Evolutionary conservation across 148 eudicot species (phyloP), one percentile per base, ranked within the genome.

Genomic region (Rhododendron mucronatum): DNA sequence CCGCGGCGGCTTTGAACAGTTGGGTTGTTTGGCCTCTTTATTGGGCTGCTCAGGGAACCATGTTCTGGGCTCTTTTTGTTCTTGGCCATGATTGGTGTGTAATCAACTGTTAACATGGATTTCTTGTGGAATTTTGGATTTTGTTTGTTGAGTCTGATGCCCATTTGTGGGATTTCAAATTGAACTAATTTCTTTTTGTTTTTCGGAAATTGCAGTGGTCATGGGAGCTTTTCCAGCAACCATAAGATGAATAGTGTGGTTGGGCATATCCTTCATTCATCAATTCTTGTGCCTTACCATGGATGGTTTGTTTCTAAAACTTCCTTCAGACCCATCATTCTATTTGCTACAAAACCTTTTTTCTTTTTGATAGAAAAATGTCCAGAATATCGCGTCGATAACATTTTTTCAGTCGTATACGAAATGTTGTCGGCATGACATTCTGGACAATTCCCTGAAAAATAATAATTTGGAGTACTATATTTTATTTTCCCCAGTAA

Each of bases 271-370:
- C 92, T 91, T 47, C 94, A 92, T 88, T 92, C 94, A 26, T 90
- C 91, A 80, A 92, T 92, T 37, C 92, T 92, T 23, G 94, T 92
- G 45, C 94, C 94, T 39, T 92, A 91, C 84, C 94, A 92, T 90
- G 94, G 94, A 88, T 91, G 94, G 94, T 92, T 77, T 69, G 89
- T 81, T 84, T 65, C 71, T 74, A 7, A n/a, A 57, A 44, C 39
- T 67, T 35, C 33, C 11, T 26, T 82, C 65, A n/a, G 37, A 35
- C 59, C 11, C 48, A 44, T 67, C 11, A 26, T 41, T 57, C 23
- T 77, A 13, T 77, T 73, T n/a, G 21, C 23, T 13, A 14, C 39
- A 71, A 1, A 33, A 71, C 76, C 16, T 1, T 1, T 30, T 3
- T 69, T 13, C 13, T 30, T 28, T 28, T 28, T 69, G 61, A 69